Conservation (phyloP, 148 eudicot species). For the Dysphania ambrosioides region DNA sequence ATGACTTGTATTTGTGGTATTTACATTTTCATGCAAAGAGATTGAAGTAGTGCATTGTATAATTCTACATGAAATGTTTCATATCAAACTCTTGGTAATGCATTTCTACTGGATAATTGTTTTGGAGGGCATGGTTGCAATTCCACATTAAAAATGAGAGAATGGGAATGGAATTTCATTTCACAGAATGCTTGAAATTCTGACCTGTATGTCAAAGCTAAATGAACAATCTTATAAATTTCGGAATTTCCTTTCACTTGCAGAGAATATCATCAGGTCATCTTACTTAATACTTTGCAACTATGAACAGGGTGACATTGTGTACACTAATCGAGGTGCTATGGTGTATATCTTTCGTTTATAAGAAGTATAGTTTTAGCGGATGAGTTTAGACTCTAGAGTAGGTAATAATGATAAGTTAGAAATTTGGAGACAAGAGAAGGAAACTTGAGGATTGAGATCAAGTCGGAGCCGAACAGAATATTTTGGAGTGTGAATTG, state of each 20-base stretch:
- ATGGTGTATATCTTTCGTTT: background rate
- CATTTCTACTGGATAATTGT: background rate
- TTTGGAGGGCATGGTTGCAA: background rate
- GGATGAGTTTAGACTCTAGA: background rate
- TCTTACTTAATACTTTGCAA: too few species aligned
- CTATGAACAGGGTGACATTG: too few species aligned
- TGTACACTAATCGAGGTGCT: background rate
- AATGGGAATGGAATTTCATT: background rate
- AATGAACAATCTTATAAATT: background rate
- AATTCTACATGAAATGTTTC: background rate
- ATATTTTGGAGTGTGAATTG: background rate
- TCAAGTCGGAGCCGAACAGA: background rate
- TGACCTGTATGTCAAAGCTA: background rate
- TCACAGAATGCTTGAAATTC: background rate
- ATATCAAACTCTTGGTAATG: background rate
- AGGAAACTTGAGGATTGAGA: background rate
- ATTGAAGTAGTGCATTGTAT: background rate
- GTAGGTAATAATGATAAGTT: background rate
- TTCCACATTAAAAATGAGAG: background rate
- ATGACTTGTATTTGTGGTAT: background rate
- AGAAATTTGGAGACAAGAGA: background rate
- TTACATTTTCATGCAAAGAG: background rate
- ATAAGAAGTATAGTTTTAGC: background rate
- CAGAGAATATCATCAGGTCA: too few species aligned
- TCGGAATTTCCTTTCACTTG: background rate